Percentiles rank a stretch among this genome's conserved stretches.
phyloP scores from a whole-genome alignment of 2,329 filamentous ascomycete genomes.

The Alternaria triticina region DNA sequence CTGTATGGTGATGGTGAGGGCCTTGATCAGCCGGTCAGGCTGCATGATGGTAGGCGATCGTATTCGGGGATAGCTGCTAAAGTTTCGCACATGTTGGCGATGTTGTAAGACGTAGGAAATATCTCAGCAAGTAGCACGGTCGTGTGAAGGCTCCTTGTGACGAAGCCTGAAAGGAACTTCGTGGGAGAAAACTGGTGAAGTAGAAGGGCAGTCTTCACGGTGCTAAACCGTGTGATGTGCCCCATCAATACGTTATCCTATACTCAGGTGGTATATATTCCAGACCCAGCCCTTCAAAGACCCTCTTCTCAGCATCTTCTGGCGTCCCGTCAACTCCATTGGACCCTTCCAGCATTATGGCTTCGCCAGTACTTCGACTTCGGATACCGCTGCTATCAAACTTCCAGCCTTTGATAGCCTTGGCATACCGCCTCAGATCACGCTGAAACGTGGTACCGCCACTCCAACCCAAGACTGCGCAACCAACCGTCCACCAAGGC shows the following conservation, averaged over 20 bases:
- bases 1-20: neutral
- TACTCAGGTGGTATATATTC: conserved; percentile 52
- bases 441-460: conserved; percentile 89
- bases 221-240: neutral
- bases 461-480: conserved; percentile 86
- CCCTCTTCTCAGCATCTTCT: conserved; percentile 75
- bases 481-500: conserved; percentile 88
- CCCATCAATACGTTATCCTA: conserved; percentile 52
- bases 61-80: neutral
- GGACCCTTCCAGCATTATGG: conserved; percentile 69
- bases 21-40: neutral
- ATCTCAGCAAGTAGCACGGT: neutral
- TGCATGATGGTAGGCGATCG: neutral
- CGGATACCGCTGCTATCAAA: conserved; percentile 91
- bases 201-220: neutral
- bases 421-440: conserved; percentile 82
- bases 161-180: no score
- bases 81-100: neutral
- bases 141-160: neutral
- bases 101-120: neutral
- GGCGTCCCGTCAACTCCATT: conserved; percentile 58
- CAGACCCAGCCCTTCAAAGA: conserved; percentile 79
- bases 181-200: neutral
- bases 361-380: conserved; percentile 69
- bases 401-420: conserved; percentile 73